Percentiles rank a stretch among this genome's conserved stretches.
Evolutionary conservation across 805 yeast species (phyloP).

Genomic region (Myxozyma monticola): DNA sequence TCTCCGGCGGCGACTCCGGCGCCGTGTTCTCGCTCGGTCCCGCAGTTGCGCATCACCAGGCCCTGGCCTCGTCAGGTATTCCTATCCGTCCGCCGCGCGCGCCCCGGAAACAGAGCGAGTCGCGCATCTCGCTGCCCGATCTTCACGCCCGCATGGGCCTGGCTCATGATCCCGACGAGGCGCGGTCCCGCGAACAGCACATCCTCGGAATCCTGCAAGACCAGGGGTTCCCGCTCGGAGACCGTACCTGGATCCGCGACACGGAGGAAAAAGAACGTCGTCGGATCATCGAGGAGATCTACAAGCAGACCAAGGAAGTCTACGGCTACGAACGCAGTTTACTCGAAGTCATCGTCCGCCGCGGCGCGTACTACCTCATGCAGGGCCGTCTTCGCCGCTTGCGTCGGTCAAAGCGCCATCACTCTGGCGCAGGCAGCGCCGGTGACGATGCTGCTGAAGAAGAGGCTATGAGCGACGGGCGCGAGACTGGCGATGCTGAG

Average conservation of each 20-base stretch:
- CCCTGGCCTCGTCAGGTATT: not conserved
- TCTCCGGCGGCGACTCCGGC: not conserved
- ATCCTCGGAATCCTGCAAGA: constrained; percentile 44
- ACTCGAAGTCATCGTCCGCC: constrained; percentile 70
- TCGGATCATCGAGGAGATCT: constrained; percentile 50
- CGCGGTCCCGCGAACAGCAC: constrained; percentile 41
- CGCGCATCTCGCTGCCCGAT: constrained; percentile 42
- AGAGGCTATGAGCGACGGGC: not conserved
- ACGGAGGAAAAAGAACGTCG: constrained; percentile 57
- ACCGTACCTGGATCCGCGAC: constrained; percentile 82
- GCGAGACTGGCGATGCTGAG: constrained; percentile 1
- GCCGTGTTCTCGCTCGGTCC: not conserved
- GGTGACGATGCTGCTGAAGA: not conserved
- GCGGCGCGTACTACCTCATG: constrained; percentile 80
- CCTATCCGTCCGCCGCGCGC: constrained; percentile 22
- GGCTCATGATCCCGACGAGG: constrained; percentile 40
- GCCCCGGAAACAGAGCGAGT: constrained; percentile 38
- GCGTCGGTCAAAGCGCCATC: constrained; percentile 38
- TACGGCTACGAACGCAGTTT: constrained; percentile 56
- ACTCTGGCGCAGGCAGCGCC: not conserved
- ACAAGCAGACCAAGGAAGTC: constrained; percentile 47
- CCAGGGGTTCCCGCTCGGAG: constrained; percentile 71
- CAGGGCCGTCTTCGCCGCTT: constrained; percentile 73
- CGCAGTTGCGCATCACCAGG: not conserved
- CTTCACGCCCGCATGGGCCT: constrained; percentile 44